Evolutionary conservation across 2,329 filamentous ascomycete species (phyloP), one percentile per base, ranked within the genome.

Genomic region (Cucurbitaria berberidis): DNA sequence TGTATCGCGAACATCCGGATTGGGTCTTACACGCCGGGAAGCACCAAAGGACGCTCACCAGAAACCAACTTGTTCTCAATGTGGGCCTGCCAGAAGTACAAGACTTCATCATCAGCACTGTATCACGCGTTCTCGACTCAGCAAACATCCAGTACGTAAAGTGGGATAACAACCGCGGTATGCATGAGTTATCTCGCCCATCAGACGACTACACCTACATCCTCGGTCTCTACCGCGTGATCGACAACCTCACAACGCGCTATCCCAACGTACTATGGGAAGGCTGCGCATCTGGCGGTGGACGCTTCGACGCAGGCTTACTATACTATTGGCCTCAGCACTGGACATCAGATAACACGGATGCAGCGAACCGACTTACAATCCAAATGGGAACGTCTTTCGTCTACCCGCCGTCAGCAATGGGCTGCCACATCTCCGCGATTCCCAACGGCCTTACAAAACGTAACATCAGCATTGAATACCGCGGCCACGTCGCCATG

Each of bases 91-190:
- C 80, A 0, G 84, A 87, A 54, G 86, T 88, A 0, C 86, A 88
- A 57, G 80, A 87, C 1, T 87, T 81, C 53, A 82, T 88, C 63
- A 86, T 88, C 58, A 69, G 77, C 0, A 77, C 80, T 0, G 76
- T 89, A 3, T 79, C 84, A 2, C 72, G 76, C 3, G 77, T 88
- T 6, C 78, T 88, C 16, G 76, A 81, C 39, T 80, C 76, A 1
- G 79, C 81, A 0, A 75, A 82, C 21, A 82, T 88, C 41, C 72
- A 74, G 9, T 88, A 88, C 55, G 80, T 89, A 55, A 89, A 89
- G 60, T 88, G 86, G 86, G 86, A 88, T 59, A 86, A 87, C 69
- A 89, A 89, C 71, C 77, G 86, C 5, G 85, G 81, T 1, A 85
- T 87, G 39, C 84, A 88, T 63, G 85, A 88, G 68, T 79, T 79